Evolutionary conservation across 768 basidiomycete species (phyloP).

Genomic region (Lactarius hengduanensis): DNA sequence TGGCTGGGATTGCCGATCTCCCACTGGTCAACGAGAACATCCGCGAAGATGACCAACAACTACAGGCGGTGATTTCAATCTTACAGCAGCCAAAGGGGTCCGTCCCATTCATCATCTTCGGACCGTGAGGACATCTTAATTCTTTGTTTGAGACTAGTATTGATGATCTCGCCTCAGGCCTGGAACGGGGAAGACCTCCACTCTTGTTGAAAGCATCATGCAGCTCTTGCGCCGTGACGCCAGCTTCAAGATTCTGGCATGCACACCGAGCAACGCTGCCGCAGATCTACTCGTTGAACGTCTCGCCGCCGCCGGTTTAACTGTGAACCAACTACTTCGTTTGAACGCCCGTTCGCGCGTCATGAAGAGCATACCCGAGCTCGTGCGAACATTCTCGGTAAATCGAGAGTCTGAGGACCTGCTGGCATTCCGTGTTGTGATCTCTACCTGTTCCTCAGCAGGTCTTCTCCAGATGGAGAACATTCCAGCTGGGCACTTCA

Average conservation of each 20-base stretch:
- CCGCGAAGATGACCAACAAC: slow-evolving; percentile 46
- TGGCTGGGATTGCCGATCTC: slow-evolving; percentile 21
- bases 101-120: slow-evolving; percentile 58
- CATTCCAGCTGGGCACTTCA: slow-evolving; percentile 52
- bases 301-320: slow-evolving; percentile 27
- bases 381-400: slow-evolving; percentile 40
- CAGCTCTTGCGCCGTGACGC: slow-evolving; percentile 35
- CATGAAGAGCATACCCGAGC: slow-evolving; percentile 37
- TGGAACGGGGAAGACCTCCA: slow-evolving; percentile 43
- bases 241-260: slow-evolving; percentile 34
- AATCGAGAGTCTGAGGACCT: slow-evolving; percentile 40
- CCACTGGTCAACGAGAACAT: slow-evolving; percentile 45
- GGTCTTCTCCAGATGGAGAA: slow-evolving; percentile 49
- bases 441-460: slow-evolving; percentile 57
- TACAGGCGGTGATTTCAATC: slow-evolving; percentile 50
- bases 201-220: slow-evolving; percentile 39
- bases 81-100: slow-evolving; percentile 44
- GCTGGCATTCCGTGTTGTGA: slow-evolving; percentile 49
- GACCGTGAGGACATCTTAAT: slow-evolving; percentile 47
- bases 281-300: slow-evolving; percentile 38
- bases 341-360: slow-evolving; percentile 51
- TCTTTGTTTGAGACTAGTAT: neutral
- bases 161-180: slow-evolving; percentile 33
- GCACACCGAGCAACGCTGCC: slow-evolving; percentile 41
- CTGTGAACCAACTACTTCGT: slow-evolving; percentile 45